Evolutionary conservation across 169 alveolate species (phyloP), one percentile per base, ranked within the genome.

Genomic region (Eimeria zaria): DNA sequence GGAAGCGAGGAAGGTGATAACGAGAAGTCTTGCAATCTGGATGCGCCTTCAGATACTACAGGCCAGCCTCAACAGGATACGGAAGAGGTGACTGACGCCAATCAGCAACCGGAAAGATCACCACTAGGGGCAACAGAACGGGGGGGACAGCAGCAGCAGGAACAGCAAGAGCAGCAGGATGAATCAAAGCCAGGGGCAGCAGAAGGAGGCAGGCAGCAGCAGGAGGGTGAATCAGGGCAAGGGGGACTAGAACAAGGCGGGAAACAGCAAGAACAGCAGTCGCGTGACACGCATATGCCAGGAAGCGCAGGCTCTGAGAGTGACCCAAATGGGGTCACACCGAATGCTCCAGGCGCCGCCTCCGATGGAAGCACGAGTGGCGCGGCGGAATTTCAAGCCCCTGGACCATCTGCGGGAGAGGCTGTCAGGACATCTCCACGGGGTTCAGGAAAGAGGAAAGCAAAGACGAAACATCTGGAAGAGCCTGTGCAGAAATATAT

Each of bases 381-480:
- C 11, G 46, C 67, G 24, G 14, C 46, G 58, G 76, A 48, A 24
- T 24, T 69, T 16, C 33, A 20, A 39, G 64, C 20, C n/a, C 20
- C 53, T 1, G 55, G 22, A 30, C 2, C 9, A 33, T 36, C 51
- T 55, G 3, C 76, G 16, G 14, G 53, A 33, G 76, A 1, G 16
- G 7, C 41, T 39, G 58, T 4, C 51, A 18, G 60, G 30, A 6
- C 27, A 8, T 2, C 48, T 9, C 76, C 76, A 7, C 53, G 36
- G 53, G 41, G 22, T 30, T 39, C 91, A 55, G 55, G 53, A 33
- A 55, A 83, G 67, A n/a, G 55, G 36, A 83, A 83, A 55, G 76
- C 55, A n/a, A 83, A 83, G 51, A 83, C 58, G 12, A 83, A 83
- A 39, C 76, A 83, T 30, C 0, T 55, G 55, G 91, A 83, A 39